Evolutionary conservation across 2,329 filamentous ascomycete species (phyloP).

Genomic region (Bipolaris gigantea): DNA sequence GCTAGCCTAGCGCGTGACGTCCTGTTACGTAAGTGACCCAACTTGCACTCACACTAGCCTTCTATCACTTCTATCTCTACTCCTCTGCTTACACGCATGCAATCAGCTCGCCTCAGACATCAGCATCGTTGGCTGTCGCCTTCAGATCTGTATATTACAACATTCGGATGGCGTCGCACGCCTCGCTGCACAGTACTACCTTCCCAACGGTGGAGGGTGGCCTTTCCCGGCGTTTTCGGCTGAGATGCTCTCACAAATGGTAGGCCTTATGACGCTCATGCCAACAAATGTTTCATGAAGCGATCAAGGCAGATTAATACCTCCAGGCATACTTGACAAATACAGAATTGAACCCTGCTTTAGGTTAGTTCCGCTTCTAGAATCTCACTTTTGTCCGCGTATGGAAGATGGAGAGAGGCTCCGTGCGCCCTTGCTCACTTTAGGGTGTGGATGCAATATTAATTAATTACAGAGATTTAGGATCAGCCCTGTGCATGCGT

Average conservation of each 20-base stretch:
- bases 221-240: neutral
- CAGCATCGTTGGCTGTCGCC: neutral
- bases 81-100: neutral
- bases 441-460: neutral
- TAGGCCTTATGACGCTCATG: neutral
- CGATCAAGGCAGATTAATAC: neutral
- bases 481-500: neutral
- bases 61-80: neutral
- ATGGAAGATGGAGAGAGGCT: neutral
- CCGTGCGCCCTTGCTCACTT: neutral
- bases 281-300: neutral
- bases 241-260: neutral
- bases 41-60: neutral
- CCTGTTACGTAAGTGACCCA: neutral
- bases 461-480: neutral
- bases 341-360: neutral
- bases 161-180: neutral
- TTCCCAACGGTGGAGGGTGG: neutral
- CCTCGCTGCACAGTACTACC: neutral
- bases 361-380: neutral
- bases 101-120: neutral
- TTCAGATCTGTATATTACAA: neutral
- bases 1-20: neutral
- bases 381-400: neutral
- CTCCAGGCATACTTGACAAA: neutral